These are phyloP conservation scores for Metarhizium sp. DNA, from an alignment of 2,329 filamentous ascomycete species.

Conservation along the genomic window DNA sequence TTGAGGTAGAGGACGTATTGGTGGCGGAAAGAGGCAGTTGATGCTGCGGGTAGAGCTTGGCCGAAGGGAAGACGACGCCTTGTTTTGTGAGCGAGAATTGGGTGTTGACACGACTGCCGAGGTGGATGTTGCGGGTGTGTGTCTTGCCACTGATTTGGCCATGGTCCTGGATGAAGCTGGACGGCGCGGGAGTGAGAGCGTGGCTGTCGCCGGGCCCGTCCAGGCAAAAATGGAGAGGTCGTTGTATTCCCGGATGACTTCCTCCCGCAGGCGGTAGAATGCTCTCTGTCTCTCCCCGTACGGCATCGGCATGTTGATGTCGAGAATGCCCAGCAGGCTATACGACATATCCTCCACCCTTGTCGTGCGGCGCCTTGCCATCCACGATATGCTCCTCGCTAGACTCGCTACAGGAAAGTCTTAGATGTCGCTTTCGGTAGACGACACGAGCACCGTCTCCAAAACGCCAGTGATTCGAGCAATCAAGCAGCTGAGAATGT, in stretches of 20 bases:
- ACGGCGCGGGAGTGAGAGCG: not conserved
- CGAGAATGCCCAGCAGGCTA: slow-evolving; percentile 16
- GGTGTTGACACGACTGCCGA: not conserved
- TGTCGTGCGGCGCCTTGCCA: slow-evolving; percentile 12
- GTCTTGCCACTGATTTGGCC: not conserved
- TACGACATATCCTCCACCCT: slow-evolving; percentile 16
- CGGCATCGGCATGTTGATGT: slow-evolving; percentile 17
- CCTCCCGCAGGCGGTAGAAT: slow-evolving; percentile 14
- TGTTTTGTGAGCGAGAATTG: slow-evolving; percentile 1
- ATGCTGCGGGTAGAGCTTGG: not conserved
- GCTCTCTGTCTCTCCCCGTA: slow-evolving; percentile 12
- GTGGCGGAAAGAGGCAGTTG: too few relatives aligned
- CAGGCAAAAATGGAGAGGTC: slow-evolving; percentile 16
- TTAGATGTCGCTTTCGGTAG: not conserved
- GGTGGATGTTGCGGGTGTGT: not conserved
- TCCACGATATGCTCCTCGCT: slow-evolving; percentile 14
- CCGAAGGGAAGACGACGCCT: not conserved
- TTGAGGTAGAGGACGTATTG: too few relatives aligned
- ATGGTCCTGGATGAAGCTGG: not conserved
- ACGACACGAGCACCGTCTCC: not conserved
- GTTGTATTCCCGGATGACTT: slow-evolving; percentile 11
- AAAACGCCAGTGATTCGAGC: slow-evolving; percentile 13
- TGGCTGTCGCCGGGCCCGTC: slow-evolving; percentile 1
- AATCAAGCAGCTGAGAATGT: slow-evolving; percentile 5
- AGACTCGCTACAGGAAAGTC: slow-evolving; percentile 7